Evolutionary conservation across 2,329 filamentous ascomycete genomes (phyloP).

Genomic region (Arthrobotrys sphaeroides): DNA sequence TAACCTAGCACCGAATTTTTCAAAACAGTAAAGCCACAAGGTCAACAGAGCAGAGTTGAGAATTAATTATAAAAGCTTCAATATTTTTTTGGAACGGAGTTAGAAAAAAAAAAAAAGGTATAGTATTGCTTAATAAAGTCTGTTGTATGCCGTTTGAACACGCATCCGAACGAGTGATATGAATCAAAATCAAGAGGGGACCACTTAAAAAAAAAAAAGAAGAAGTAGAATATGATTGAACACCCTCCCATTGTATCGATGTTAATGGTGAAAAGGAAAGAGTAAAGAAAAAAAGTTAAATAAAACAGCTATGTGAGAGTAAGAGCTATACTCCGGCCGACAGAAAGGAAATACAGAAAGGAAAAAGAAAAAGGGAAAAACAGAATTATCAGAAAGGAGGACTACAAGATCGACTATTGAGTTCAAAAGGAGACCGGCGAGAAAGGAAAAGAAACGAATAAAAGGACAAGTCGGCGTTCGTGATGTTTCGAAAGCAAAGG

Average conservation of each 20-base stretch:
- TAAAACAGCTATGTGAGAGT: constrained; percentile 24
- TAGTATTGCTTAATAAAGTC: constrained; percentile 13
- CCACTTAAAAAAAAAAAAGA: not conserved
- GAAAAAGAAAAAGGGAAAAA: not conserved
- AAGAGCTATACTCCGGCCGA: constrained; percentile 42
- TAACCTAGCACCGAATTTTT: too few species aligned
- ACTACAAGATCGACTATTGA: constrained; percentile 51
- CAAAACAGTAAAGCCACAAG: not conserved
- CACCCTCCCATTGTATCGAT: constrained; percentile 47
- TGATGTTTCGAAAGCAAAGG: constrained; percentile 53
- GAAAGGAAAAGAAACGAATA: constrained; percentile 49
- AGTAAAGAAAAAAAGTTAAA: constrained; percentile 12
- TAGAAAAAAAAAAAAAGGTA: too few species aligned
- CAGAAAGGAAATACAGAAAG: not conserved
- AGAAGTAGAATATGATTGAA: constrained; percentile 32
- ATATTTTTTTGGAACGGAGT: not conserved
- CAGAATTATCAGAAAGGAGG: constrained; percentile 15
- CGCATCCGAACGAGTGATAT: constrained; percentile 39
- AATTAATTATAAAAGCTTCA: not conserved
- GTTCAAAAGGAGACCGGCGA: constrained; percentile 46
- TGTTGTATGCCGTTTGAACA: constrained; percentile 33
- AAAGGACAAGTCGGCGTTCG: constrained; percentile 55
- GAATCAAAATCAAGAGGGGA: constrained; percentile 2
- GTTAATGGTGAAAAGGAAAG: not conserved
- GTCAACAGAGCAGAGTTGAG: not conserved